Conservation (phyloP, 106 monocot species). For the Gastrodia elata region DNA sequence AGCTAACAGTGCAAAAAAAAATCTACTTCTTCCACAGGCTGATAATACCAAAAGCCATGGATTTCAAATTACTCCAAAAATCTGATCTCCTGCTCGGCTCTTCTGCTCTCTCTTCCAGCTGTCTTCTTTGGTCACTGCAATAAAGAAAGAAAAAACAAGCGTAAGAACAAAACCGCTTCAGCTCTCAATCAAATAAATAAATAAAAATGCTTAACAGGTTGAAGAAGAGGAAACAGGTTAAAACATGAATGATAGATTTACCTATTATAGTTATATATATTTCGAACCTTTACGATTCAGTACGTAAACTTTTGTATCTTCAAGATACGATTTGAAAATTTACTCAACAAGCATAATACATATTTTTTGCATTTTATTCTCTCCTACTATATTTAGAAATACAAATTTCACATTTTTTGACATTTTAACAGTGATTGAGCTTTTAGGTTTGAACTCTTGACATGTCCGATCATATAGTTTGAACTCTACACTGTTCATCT, state of each 20-base stretch:
- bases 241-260: background rate
- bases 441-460: too few relatives aligned
- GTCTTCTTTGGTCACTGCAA: background rate
- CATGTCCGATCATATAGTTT: too few relatives aligned
- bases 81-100: background rate
- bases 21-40: background rate
- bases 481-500: too few relatives aligned
- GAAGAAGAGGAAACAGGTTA: background rate
- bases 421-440: too few relatives aligned
- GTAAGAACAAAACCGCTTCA: background rate
- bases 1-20: background rate
- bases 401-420: too few relatives aligned
- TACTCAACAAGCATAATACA: too few relatives aligned
- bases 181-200: background rate
- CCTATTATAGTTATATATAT: too few relatives aligned
- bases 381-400: too few relatives aligned
- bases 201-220: background rate
- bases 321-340: too few relatives aligned
- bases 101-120: background rate
- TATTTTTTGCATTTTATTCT: too few relatives aligned
- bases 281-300: too few relatives aligned
- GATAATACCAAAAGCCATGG: slow-evolving; percentile 3
- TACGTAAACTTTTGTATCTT: too few relatives aligned
- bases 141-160: background rate
- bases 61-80: slow-evolving; percentile 6